Base-by-base conservation (phyloP, 2,329 filamentous ascomycete genomes). In the Fusarium poae region DNA sequence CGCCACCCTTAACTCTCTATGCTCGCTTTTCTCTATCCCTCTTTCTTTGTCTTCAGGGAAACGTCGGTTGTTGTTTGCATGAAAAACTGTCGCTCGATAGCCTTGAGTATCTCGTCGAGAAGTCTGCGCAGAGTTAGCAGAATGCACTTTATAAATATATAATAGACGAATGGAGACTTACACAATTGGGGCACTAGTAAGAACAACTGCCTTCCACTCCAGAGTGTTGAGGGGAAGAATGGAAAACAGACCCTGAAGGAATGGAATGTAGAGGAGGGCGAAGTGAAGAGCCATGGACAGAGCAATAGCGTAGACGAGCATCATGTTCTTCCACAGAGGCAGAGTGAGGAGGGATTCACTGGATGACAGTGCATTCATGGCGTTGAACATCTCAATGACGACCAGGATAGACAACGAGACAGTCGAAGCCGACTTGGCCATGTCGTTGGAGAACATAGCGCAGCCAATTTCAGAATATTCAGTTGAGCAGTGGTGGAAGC, bases 371-470 rank as follows among this genome's bases (percentile, higher is more conserved):
- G 95, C 96, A 78, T 99, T 99, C 91, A 98, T 95, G 74, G 96
- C 96, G 82, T 99, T 99, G 78, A 99, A 88, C 96, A 99, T 99
- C 83, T 99, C 96, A 76, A 99, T 98, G 64, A 97, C 94, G 45
- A 99, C 96, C 20, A 99, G 86, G 75, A 92, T 92, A 5, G 93
- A 97, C 65, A 99, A 86, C 9, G 94, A 97, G 29, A 99, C 90
- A 2, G 96, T 99, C 21, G 94, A 97, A 4, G 94, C 96, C 7
- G 94, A 89, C 81, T 95, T 94, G 72, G 94, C 89, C 85, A 92
- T 91, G 70, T 93, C 87, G 76, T 97, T 91, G 70, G 86, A 82
- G 82, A 99, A 99, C 87, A 99, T 98, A 67, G 89, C 83, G 81
- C 96, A 99, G 54, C 93, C 94, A 74, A 98, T 93, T 74, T 95